phyloP scores from a whole-genome alignment of 352 stramenopile genomes.

The Thraustotheca clavata region DNA sequence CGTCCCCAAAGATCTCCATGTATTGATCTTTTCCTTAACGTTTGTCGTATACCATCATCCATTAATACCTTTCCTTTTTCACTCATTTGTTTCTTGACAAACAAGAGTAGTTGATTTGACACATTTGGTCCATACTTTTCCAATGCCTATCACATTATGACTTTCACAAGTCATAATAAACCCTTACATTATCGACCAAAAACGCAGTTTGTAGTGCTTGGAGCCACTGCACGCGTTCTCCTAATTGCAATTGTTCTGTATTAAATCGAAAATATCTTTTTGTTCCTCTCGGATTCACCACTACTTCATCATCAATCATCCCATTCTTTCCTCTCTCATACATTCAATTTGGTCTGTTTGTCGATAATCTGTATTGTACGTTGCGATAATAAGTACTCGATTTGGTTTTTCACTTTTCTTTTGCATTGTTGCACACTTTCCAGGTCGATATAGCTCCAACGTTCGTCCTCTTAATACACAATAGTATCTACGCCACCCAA shows the following conservation, averaged over 20 bases:
- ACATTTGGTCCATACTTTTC: slow-evolving; percentile 11
- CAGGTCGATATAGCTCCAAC: slow-evolving; percentile 8
- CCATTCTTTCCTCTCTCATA: too few relatives aligned
- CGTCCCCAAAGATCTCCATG: slow-evolving; percentile 18
- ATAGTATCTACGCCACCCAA: slow-evolving; percentile 17
- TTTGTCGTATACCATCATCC: slow-evolving; percentile 18
- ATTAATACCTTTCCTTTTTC: slow-evolving; percentile 1
- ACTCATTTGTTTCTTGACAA: slow-evolving; percentile 5
- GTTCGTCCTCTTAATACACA: slow-evolving; percentile 14
- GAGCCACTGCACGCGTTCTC: slow-evolving; percentile 1
- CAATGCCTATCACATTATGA: not conserved
- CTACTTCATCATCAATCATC: too few relatives aligned
- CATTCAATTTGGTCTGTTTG: slow-evolving; percentile 9
- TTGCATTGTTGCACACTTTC: not conserved
- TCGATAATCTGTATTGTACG: not conserved
- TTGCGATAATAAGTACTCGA: slow-evolving; percentile 8
- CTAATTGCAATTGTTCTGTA: slow-evolving; percentile 6
- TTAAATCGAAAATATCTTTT: not conserved
- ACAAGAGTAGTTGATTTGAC: slow-evolving; percentile 11
- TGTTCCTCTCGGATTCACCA: not conserved
- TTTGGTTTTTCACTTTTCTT: not conserved
- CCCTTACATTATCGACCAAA: slow-evolving; percentile 11
- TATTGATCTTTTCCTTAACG: slow-evolving; percentile 18
- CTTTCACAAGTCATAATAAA: not conserved
- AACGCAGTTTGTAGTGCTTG: slow-evolving; percentile 18